Base-by-base conservation (phyloP, 164 flowering plant species). In the Vitis rotundifolia region DNA sequence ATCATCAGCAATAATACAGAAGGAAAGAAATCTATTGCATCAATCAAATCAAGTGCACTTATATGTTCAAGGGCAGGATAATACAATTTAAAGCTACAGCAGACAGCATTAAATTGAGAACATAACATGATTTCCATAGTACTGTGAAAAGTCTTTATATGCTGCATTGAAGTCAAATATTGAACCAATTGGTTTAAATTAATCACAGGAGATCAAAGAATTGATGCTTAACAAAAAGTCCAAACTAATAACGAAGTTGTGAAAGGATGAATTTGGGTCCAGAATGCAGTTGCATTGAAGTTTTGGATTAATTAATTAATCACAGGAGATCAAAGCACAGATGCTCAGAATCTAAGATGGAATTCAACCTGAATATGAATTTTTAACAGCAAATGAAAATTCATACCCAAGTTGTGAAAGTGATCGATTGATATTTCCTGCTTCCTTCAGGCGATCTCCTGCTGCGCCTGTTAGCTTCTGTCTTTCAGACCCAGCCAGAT, bases 401-500 rank as follows among this genome's bases (percentile, higher is more conserved):
- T 14, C 78, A 63, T 91, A 96, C 99, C 99, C 99, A n/a, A 96
- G 98, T 80, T 93, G 98, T 68, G 99, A 96, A 51, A 96, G 89
- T 3, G 99, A 96, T 48, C 97, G 83, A 65, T 96, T 96, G 15
- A 96, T 96, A 68, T 93, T 96, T 63, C 99, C 99, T 18, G 99
- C 98, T 81, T 93, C 99, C 79, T 92, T 93, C 76, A 96, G 80
- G 31, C 99, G 90, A 31, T 92, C 98, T 71, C 99, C 99, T 55
- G 97, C 97, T 59, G 98, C 98, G 71, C 95, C 97, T 31, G 99
- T 96, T 62, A 85, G 74, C 75, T 96, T 96, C 55, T 96, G 99
- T 73, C 99, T 81, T 78, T 96, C 99, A 37, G 99, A 96, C 62
- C 99, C 99, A 79, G 99, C 99, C 68, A 96, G 89, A 85, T 96